Base-by-base conservation (phyloP, 345 rosid genomes). In the Euphorbia tirucalli region DNA sequence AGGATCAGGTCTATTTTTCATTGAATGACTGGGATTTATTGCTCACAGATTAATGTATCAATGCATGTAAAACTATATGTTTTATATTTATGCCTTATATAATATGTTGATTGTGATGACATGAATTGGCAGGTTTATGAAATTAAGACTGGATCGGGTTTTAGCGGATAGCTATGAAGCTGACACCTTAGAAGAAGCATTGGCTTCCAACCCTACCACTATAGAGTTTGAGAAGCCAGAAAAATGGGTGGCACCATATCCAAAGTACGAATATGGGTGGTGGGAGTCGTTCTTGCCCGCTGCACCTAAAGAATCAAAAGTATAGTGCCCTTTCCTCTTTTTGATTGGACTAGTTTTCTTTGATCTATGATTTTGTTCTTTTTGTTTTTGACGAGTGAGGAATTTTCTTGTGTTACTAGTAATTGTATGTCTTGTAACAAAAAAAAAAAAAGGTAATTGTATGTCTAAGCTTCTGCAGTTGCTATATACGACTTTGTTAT, bases 141-240 rank as follows among this genome's bases (percentile, higher is more conserved):
- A 94, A 80, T 80, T 94, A 71, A 90, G 99, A 78, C 70, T 94
- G 85, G 99, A 94, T 82, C 86, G 97, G 65, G 99, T 94, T 80
- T 84, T 94, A 28, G 79, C 84, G n/a, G 92, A 83, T 27, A 85
- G 84, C 73, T 92, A 77, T 64, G 92, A 90, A 83, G 90, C 97
- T 61, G 86, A 71, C 16, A 79, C 83, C 73, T 69, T 83, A 7
- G 92, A 88, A 80, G 96, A 94, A 82, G 97, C 96, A 4, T 81
- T 94, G 72, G 97, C 95, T 37, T 89, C 87, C 10, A 92, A 80
- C 77, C 93, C 96, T 27, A 66, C 88, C 16, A 78, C 77, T 41
- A 25, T 94, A 4, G 82, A 88, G 84, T 94, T 94, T 61, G 93
- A 85, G 67, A 75, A 94, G 85, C 97, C 96, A 25, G 85, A 85